phyloP scores from a whole-genome alignment of 129 eudicot species.

The Flaveria trinervia region DNA sequence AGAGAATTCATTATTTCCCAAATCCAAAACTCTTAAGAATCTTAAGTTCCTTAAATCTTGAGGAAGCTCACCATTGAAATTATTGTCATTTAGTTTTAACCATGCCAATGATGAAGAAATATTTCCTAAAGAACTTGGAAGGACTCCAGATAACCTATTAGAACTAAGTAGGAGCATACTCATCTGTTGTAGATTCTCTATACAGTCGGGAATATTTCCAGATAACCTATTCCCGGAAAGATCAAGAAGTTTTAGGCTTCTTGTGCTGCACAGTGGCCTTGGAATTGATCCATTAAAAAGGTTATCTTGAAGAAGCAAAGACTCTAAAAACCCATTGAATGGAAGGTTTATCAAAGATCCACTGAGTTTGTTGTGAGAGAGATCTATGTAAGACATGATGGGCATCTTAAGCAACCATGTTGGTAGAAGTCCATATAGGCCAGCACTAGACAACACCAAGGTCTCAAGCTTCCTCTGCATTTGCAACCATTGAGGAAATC shows the following conservation, averaged over 20 bases:
- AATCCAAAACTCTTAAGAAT: neutral
- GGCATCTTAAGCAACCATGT: constrained; percentile 17
- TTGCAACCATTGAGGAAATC: constrained; percentile 29
- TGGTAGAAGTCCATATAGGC: constrained; percentile 27
- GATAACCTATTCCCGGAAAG: neutral
- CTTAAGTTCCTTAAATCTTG: constrained; percentile 1
- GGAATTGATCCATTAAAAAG: neutral
- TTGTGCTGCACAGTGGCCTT: neutral
- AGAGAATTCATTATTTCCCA: constrained; percentile 17
- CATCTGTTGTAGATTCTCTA: neutral
- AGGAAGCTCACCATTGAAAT: neutral
- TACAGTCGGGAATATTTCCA: neutral
- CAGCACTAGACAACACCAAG: constrained; percentile 17
- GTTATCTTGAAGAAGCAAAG: neutral
- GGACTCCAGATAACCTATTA: neutral
- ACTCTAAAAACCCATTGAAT: neutral
- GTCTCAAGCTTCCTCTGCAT: neutral
- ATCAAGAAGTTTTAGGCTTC: neutral
- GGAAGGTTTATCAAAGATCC: constrained; percentile 14
- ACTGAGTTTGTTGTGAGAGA: constrained; percentile 21
- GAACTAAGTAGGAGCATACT: neutral
- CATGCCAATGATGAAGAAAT: neutral
- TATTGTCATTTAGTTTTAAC: neutral
- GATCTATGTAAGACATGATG: neutral
- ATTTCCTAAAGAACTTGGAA: neutral